Evolutionary conservation across 768 basidiomycete genomes (phyloP), one percentile per base, ranked within the genome.

Genomic region (Peribolospora baueri): DNA sequence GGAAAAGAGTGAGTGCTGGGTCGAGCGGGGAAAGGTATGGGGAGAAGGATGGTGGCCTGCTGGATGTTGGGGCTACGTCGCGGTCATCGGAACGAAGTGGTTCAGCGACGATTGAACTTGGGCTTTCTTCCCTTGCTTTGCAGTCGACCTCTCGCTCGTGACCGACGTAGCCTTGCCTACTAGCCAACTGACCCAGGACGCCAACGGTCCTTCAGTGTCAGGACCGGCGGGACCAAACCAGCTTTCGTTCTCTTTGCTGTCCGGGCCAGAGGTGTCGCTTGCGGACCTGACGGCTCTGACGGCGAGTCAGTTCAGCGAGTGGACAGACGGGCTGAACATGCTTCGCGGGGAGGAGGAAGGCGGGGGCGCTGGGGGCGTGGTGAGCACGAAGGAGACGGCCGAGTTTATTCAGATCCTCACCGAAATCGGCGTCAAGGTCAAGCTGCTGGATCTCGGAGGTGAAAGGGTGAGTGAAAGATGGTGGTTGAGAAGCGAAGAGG

Each of bases 321-420:
- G 87, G 87, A 84, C 84, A 3, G 87, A 91, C 65, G 87, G 86
- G 4, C 64, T 91, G 66, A 84, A 84, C 62, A 82, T 90, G 78
- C 73, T 90, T 46, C 72, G 84, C 46, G 71, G 78, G 52, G 83
- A 82, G 60, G 25, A 25, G 25, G 25, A 25, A 25, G 25, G 25
- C 25, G 25, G 25, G 25, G 25, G 25, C 25, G 25, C 25, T 25
- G 25, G 25, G 25, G 78, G 83, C 13, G 81, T 84, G 64, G 82
- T 86, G 56, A 71, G 80, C 9, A 85, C 85, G 4, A 75, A 79
- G 59, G 83, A 87, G 67, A 88, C 87, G 0, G 81, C 81, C 45
- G 80, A 79, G 36, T 85, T 86, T 63, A 81, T 91, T 8, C 58
- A 83, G 62, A 79, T 81, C 7, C 69, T 91, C 60, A 91, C 87